These are phyloP conservation scores for Gypsophila paniculata DNA, from an alignment of 179 eudicot species.

Conservation along the genomic window DNA sequence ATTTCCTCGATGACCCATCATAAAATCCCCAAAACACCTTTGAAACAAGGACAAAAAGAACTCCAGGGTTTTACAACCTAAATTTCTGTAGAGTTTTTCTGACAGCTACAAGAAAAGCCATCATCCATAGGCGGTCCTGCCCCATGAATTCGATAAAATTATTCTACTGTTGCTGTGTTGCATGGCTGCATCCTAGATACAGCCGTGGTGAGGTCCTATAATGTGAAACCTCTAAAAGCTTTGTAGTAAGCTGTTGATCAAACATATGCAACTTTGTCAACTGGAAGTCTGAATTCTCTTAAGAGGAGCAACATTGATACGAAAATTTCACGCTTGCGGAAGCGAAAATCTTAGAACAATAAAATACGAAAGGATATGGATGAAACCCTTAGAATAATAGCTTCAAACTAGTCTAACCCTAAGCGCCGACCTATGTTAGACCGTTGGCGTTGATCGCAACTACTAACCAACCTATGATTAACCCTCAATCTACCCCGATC, in stretches of 20 bases:
- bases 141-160: not conserved
- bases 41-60: not conserved
- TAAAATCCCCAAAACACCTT: not conserved
- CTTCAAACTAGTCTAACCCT: too few species aligned
- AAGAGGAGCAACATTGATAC: too few species aligned
- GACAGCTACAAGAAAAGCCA: slow-evolving; percentile 3
- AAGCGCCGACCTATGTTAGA: too few species aligned
- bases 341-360: too few species aligned
- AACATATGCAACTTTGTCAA: not conserved
- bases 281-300: not conserved
- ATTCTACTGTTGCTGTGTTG: not conserved
- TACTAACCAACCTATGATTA: too few species aligned
- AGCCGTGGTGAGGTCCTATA: slow-evolving; percentile 7
- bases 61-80: not conserved
- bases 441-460: too few species aligned
- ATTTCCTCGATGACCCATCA: not conserved
- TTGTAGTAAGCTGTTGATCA: slow-evolving; percentile 8
- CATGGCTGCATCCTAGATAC: slow-evolving; percentile 11
- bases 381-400: too few species aligned
- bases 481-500: too few species aligned
- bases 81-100: not conserved
- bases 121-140: not conserved
- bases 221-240: slow-evolving; percentile 2
- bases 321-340: too few species aligned
- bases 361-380: too few species aligned